phyloP scores from a whole-genome alignment of 257 asterid genomes.

The Solanum virginianum region DNA sequence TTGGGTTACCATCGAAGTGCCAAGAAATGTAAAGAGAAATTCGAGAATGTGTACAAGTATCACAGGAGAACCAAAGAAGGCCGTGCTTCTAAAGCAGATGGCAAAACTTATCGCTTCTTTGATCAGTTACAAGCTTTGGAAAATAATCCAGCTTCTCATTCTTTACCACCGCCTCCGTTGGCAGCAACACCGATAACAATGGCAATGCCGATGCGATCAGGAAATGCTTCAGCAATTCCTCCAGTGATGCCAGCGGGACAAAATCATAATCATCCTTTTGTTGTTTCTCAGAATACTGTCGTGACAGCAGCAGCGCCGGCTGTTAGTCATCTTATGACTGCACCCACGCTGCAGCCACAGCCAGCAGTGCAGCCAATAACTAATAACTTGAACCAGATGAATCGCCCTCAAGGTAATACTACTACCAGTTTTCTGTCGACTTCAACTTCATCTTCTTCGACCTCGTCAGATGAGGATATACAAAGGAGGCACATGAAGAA shows the following conservation, averaged over 20 bases:
- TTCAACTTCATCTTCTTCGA: background rate
- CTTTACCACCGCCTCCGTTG: slow-evolving; percentile 4
- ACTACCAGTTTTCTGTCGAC: background rate
- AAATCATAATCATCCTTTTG: background rate
- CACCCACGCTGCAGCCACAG: background rate
- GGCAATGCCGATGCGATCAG: slow-evolving; percentile 20
- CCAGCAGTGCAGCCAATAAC: background rate
- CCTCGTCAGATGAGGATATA: background rate
- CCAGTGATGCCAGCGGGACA: background rate
- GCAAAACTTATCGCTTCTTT: slow-evolving; percentile 78
- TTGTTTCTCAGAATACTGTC: background rate
- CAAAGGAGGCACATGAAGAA: slow-evolving; percentile 14
- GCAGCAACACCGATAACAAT: slow-evolving; percentile 16
- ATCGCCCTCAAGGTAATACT: slow-evolving; percentile 8
- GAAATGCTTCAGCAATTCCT: slow-evolving; percentile 29
- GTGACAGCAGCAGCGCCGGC: background rate
- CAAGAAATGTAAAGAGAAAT: slow-evolving; percentile 61
- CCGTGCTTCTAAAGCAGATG: slow-evolving; percentile 74
- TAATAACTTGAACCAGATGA: slow-evolving; percentile 3
- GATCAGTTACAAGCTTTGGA: slow-evolving; percentile 84
- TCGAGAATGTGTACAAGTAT: slow-evolving; percentile 44
- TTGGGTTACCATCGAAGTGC: slow-evolving; percentile 50
- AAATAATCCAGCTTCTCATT: slow-evolving; percentile 2
- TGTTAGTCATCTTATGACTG: background rate
- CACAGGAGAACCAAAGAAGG: slow-evolving; percentile 80